Percentiles rank a stretch among this genome's conserved stretches.
These are phyloP conservation scores for Herpetomonas muscarum DNA, from an alignment of 208 protist species.

Conservation along the genomic window DNA sequence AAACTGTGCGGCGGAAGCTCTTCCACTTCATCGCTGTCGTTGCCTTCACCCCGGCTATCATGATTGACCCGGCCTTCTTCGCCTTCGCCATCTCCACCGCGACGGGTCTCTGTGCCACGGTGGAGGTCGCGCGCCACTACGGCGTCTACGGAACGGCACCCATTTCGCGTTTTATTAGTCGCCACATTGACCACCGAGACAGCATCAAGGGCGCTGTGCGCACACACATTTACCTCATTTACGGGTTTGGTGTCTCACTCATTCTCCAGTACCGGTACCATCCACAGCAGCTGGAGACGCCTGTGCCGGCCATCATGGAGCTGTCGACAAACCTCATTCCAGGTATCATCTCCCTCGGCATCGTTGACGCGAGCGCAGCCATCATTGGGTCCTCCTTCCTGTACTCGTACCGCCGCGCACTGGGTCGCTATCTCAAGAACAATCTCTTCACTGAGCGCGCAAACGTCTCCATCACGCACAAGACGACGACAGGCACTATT, in stretches of 20 bases:
- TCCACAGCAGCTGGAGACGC: constrained; percentile 7
- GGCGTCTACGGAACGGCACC: constrained; percentile 50
- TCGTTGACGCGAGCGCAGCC: constrained; percentile 80
- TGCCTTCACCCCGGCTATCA: constrained; percentile 66
- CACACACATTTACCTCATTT: constrained; percentile 87
- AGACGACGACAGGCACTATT: constrained; percentile 82
- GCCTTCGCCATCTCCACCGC: constrained; percentile 71
- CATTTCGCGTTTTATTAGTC: constrained; percentile 46
- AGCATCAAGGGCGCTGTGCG: constrained; percentile 57
- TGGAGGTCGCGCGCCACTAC: constrained; percentile 69
- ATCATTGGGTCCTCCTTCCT: constrained; percentile 80
- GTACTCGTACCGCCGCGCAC: constrained; percentile 44
- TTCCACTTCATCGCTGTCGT: constrained; percentile 86
- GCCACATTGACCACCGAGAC: constrained; percentile 80
- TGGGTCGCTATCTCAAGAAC: constrained; percentile 78
- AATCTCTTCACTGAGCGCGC: constrained; percentile 66
- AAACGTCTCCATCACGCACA: constrained; percentile 84
- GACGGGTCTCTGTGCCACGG: constrained; percentile 35
- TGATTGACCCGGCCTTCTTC: constrained; percentile 82
- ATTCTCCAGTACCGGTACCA: constrained; percentile 70
- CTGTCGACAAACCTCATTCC: constrained; percentile 80
- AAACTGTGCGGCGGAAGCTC: constrained; percentile 74
- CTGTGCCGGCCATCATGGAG: constrained; percentile 50
- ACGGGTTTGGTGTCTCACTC: constrained; percentile 63
- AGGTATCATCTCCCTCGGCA: constrained; percentile 73